Evolutionary conservation across 2,329 filamentous ascomycete species (phyloP).

Genomic region (Venturia carpophila): DNA sequence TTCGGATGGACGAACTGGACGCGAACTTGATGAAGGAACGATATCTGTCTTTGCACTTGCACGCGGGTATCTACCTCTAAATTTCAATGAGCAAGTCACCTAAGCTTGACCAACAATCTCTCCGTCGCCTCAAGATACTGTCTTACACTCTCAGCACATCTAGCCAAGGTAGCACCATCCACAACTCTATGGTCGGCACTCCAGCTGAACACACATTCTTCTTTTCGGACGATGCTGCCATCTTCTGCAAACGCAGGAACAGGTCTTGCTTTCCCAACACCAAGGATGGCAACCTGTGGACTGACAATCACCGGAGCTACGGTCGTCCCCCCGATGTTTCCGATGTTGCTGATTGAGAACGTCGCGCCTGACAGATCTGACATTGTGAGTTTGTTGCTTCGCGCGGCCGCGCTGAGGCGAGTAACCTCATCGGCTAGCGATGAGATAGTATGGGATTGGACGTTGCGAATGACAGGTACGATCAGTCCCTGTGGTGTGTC

Average conservation of each 20-base stretch:
- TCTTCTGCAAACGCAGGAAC: conserved; percentile 66
- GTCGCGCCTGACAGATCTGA: conserved; percentile 78
- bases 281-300: conserved; percentile 84
- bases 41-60: too few species aligned
- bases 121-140: conserved; percentile 76
- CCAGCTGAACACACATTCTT: conserved; percentile 90
- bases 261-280: conserved; percentile 70
- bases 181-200: conserved; percentile 90
- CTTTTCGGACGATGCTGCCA: conserved; percentile 58
- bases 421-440: conserved; percentile 69
- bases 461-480: conserved; percentile 85
- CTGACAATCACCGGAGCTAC: conserved; percentile 86
- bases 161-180: conserved; percentile 89
- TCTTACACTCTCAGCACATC: conserved; percentile 76
- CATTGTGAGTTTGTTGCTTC: conserved; percentile 63
- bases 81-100: neutral
- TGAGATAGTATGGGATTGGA: conserved; percentile 66
- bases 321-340: conserved; percentile 87
- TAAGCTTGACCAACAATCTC: conserved; percentile 74
- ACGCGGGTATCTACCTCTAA: neutral
- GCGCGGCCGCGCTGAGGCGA: conserved; percentile 65
- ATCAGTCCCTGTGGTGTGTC: conserved; percentile 83
- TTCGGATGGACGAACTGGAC: too few species aligned
- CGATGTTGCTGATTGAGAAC: conserved; percentile 94
- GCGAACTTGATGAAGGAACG: too few species aligned